Base-by-base conservation (phyloP, 1,284 basidiomycete genomes). In the Ceratobasidium sp. region DNA sequence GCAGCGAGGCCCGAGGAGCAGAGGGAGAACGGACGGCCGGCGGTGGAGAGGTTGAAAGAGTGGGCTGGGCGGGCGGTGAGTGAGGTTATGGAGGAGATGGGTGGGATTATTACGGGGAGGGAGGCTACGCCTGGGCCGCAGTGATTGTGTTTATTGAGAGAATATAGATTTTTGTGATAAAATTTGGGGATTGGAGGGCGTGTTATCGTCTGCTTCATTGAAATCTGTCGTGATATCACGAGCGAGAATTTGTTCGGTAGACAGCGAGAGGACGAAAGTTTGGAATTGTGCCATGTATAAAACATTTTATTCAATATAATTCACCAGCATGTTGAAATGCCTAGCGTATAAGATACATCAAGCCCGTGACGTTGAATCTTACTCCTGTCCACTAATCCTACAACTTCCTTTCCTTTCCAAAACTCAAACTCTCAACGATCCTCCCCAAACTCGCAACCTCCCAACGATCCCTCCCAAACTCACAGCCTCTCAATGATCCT, bases 321-420 rank as follows among this genome's bases (percentile, higher is more conserved):
- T 64, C 59, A 74, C 62, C 23, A 62, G 73, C 62, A 57, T 66
- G 66, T 62, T 76, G 66, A 62, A 76, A 76, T 67, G 52, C 73
- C 73, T 50, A 28, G 12, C 65, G 40, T 48, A 66, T 57, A 64
- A 62, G 33, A 74, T 76, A 76, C 73, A 76, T 46, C 50, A 44
- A 57, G 38, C 65, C 23, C 28, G 56, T 44, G 73, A 76, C 62
- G 73, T 76, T 76, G 73, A 76, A 76, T 76, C 73, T 66, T 66
- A 9, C 61, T 46, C 61, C 48, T n/a, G 44, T 61, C 28, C 46
- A 20, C 33, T 62, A 44, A 50, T 62, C 57, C 23, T 54, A 40
- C 48, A 44, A 23, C 33, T 4, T 33, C 4, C 33, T 33, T 33
- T 33, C 33, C 33, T n/a, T n/a, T n/a, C n/a, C n/a, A n/a, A 4